Base-by-base conservation (phyloP, 2,329 filamentous ascomycete species). In the Phaeosphaeriaceae sp. region DNA sequence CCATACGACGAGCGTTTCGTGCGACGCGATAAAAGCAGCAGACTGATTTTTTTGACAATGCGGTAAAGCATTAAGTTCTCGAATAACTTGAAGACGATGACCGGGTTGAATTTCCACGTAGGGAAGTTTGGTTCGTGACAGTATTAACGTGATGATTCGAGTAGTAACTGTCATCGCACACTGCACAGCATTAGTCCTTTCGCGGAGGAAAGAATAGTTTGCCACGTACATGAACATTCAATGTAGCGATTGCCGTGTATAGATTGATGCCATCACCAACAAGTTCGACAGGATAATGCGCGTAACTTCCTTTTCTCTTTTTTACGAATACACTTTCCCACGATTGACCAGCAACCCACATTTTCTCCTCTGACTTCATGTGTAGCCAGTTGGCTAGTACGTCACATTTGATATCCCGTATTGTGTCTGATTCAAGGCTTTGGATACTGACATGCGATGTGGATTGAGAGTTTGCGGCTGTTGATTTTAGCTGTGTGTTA, bases 1-100 rank as follows among this genome's bases (percentile, higher is more conserved):
- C 90, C 90, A 94, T 1, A 93, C 88, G 1, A 93, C 77, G 1
- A 94, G 76, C 4, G 92, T 77, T 4, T 84, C 83, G 54, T 89
- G 86, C 0, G 83, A 83, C 2, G 87, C 85, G 34, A 93, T 81
- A 67, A 93, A 92, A 6, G 90, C 89, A 11, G 89, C 89, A 58
- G 88, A 92, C 67, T 93, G 89, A 68, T 90, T 84, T 70, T 90
- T 92, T 50, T 89, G 81, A 4, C 83, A 87, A 18, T 76, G 71
- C 0, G 83, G 81, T 4, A 89, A 74, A 40, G 82, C 78, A 2
- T 76, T 73, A 48, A 87, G 79, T 40, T 79, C 80, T 2, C 80
- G 80, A 17, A 88, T 73, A 4, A 88, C 81, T 62, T 89, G 86
- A 6, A 88, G 71, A 20, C 81, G 81, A 15, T 87, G 77, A 3